Conservation (phyloP, 2,329 filamentous ascomycete species). For the Emmonsia crescens region DNA sequence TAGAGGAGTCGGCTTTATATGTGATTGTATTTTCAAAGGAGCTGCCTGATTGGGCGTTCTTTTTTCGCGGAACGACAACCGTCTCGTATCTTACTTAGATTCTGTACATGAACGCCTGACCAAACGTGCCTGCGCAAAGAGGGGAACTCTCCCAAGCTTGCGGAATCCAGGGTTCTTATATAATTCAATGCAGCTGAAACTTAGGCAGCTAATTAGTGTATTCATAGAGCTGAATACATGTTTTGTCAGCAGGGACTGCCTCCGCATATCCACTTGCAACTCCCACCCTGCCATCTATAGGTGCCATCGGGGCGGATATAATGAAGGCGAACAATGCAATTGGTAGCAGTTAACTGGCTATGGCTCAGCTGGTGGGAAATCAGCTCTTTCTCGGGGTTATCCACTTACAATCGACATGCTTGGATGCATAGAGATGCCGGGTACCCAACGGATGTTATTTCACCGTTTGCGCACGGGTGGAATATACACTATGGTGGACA, state of each 20-base stretch:
- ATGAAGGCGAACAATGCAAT: too few relatives aligned
- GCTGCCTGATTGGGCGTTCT: neutral
- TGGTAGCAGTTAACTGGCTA: too few relatives aligned
- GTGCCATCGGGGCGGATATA: neutral
- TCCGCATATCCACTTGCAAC: neutral
- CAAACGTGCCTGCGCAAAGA: neutral
- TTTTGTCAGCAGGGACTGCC: neutral
- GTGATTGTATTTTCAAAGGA: neutral
- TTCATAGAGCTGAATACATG: neutral
- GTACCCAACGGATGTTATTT: neutral
- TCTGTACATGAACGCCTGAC: neutral
- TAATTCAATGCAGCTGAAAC: neutral
- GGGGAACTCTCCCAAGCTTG: neutral
- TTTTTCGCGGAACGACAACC: neutral
- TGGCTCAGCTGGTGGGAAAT: neutral
- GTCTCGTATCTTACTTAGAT: neutral
- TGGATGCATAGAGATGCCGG: neutral
- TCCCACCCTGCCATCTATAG: neutral
- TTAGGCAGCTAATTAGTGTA: neutral
- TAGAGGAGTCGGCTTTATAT: neutral
- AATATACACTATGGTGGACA: neutral
- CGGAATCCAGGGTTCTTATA: neutral
- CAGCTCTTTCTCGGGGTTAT: neutral
- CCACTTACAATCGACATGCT: neutral
- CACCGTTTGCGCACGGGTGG: neutral